Conservation (phyloP, 2,329 filamentous ascomycete species). For the Penicillium sp. region DNA sequence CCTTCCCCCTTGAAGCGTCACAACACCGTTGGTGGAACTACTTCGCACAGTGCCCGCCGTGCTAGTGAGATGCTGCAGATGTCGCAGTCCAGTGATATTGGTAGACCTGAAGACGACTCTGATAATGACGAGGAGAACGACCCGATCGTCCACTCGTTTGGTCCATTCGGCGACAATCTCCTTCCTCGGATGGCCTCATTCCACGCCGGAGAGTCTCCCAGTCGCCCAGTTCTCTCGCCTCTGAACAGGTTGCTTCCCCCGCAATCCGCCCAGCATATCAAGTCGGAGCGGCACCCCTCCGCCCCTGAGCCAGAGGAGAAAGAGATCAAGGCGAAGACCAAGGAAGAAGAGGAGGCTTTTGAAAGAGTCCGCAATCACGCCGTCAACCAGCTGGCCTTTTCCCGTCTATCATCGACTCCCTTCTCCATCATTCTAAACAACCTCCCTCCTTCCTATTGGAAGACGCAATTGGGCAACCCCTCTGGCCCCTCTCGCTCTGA, state of each 20-base stretch:
- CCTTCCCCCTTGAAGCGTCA: conserved; percentile 56
- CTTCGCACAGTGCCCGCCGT: conserved; percentile 38
- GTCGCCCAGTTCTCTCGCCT: conserved; percentile 41
- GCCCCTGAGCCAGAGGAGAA: conserved; percentile 24
- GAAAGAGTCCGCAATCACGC: conserved; percentile 71
- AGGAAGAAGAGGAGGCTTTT: conserved; percentile 29
- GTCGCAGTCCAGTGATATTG: conserved; percentile 39
- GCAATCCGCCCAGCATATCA: conserved; percentile 38
- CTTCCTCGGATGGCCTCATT: conserved; percentile 81
- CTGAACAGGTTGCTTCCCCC: conserved; percentile 29
- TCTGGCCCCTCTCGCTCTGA: conserved; percentile 59
- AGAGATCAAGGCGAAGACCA: conserved; percentile 21
- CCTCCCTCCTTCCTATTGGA: conserved; percentile 66
- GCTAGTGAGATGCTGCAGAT: conserved; percentile 37
- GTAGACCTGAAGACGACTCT: conserved; percentile 64
- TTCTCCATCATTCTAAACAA: conserved; percentile 86
- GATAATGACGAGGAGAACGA: conserved; percentile 93
- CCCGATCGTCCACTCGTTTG: conserved; percentile 87
- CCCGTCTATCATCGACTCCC: conserved; percentile 86
- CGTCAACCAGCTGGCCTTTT: conserved; percentile 93
- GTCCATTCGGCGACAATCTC: conserved; percentile 83
- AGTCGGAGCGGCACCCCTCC: conserved; percentile 33
- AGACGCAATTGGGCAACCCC: conserved; percentile 52
- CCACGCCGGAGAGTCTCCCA: conserved; percentile 65
- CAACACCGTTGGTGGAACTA: conserved; percentile 26